Evolutionary conservation across 1,284 basidiomycete genomes (phyloP), one percentile per base, ranked within the genome.

Genomic region (Flammula alnicola): DNA sequence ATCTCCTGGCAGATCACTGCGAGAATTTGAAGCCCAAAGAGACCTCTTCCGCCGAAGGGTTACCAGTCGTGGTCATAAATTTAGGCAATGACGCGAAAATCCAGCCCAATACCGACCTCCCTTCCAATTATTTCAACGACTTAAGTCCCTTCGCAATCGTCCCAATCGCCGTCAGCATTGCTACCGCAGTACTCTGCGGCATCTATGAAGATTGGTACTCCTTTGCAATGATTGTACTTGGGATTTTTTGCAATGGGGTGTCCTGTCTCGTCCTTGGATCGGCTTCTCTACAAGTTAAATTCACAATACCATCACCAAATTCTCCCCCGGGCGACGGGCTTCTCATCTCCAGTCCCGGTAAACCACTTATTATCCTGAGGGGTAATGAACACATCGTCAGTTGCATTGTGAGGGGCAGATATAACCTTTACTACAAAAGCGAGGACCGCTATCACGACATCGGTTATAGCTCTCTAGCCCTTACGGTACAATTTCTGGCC

Each of bases 301-400:
- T 20, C 3, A 29, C 45, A 5, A 39, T 39, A n/a, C 44, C 48
- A 16, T 48, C 51, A 5, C 40, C 40, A 2, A 37, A 48, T 11
- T 54, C 48, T 6, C 52, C 52, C 14, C 48, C 48, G 1, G 52
- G 48, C 6, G 52, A 54, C 26, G 52, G 52, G 9, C 33, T 54
- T 11, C 20, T 54, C n/a, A 39, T 51, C 26, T 30, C 37, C 5
- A 17, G 30, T 2, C n/a, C 31, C 2, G 29, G 32, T 6, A n/a
- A n/a, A n/a, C n/a, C n/a, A n/a, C 31, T 51, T 12, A 39, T 54
- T 2, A 36, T 54, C 9, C 14, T 54, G 14, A 49, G 47, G 31
- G 52, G 52, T 26, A 50, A 48, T n/a, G 52, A 54, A 41, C 22
- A 30, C 10, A 33, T 47, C 9, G 40, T 54, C 14, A 51, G 48